phyloP scores from a whole-genome alignment of 176 grass and related monocot species.

The Triticum timopheevii region DNA sequence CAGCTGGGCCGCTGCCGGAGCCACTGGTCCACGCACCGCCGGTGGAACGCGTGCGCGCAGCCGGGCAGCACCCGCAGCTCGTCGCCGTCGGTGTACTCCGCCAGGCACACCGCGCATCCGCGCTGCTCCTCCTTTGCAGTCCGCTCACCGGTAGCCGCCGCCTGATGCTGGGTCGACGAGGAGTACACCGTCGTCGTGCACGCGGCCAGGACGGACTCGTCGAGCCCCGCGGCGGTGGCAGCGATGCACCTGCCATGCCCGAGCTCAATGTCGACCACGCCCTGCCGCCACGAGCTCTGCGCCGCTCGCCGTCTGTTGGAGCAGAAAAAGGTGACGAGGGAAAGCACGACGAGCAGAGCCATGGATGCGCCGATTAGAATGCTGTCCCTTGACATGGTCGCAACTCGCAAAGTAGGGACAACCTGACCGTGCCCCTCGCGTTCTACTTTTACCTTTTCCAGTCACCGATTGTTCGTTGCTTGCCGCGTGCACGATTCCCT shows the following conservation, averaged over 20 bases:
- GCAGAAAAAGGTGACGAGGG: neutral
- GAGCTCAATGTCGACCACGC: neutral
- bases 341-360: slow-evolving; percentile 3
- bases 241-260: neutral
- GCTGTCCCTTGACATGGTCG: no score
- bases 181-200: slow-evolving; percentile 34
- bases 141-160: neutral
- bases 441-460: no score
- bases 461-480: no score
- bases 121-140: neutral
- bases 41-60: no score
- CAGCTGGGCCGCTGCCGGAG: no score
- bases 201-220: slow-evolving; percentile 25
- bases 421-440: no score
- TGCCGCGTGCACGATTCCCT: no score
- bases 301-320: neutral
- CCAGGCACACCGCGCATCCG: neutral
- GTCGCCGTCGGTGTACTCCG: no score
- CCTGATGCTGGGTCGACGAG: neutral
- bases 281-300: neutral
- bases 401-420: no score
- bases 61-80: no score
- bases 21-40: no score
- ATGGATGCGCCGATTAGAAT: slow-evolving; percentile 1
- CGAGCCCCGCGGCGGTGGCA: neutral